phyloP scores from a whole-genome alignment of 257 asterid species.

The Ophiorrhiza pumila region DNA sequence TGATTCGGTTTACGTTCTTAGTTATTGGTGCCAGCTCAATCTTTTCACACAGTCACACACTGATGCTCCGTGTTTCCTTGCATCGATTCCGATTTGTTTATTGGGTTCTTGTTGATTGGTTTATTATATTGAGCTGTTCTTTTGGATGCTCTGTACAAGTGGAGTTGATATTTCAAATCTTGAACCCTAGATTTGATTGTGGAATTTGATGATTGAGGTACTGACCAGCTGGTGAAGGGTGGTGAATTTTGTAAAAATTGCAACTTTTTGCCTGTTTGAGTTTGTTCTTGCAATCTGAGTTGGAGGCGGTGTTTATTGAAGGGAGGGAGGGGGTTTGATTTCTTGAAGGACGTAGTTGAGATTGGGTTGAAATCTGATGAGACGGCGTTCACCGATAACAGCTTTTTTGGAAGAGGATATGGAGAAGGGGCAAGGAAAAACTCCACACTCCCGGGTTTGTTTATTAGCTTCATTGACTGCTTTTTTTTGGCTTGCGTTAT shows the following conservation, averaged over 20 bases:
- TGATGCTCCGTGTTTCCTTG: background rate
- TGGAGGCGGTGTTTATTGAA: too few species aligned
- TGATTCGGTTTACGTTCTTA: conserved; percentile 1
- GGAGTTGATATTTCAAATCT: background rate
- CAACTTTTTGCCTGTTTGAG: background rate
- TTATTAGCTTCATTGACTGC: conserved; percentile 48
- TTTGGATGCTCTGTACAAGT: conserved; percentile 4
- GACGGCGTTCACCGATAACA: conserved; percentile 50
- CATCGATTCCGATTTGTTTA: background rate
- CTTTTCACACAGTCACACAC: background rate
- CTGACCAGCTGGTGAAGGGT: background rate
- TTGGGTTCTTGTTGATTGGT: background rate
- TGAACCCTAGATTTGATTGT: background rate
- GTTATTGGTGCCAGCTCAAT: background rate
- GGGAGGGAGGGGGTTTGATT: too few species aligned
- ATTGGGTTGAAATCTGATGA: conserved; percentile 34
- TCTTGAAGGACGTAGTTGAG: too few species aligned
- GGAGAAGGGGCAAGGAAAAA: conserved; percentile 64
- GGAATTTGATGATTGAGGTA: background rate
- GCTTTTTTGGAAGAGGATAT: conserved; percentile 30
- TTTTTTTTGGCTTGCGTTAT: conserved; percentile 58
- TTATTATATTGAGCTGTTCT: conserved; percentile 12
- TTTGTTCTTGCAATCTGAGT: too few species aligned
- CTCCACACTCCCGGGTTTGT: conserved; percentile 50
- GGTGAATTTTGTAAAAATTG: background rate